These are phyloP conservation scores for Coffea eugenioides DNA, from an alignment of 257 asterid genomes.

Conservation along the genomic window DNA sequence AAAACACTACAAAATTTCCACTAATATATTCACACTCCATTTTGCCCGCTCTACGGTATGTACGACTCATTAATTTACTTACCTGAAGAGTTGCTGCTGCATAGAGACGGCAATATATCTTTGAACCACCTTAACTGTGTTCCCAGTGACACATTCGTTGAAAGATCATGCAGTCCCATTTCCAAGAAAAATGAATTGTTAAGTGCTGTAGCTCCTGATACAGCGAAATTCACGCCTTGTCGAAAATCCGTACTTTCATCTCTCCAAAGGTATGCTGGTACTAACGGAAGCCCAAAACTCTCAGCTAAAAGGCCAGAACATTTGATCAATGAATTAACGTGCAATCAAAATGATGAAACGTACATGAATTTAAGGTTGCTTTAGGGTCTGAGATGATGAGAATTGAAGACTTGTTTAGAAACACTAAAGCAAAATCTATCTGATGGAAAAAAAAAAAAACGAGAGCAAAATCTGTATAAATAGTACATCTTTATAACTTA, in stretches of 20 bases:
- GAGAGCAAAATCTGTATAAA: no score
- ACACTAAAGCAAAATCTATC: no score
- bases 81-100: slow-evolving; percentile 11
- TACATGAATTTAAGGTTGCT: background rate
- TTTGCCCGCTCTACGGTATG: no score
- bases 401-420: no score
- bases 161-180: slow-evolving; percentile 27
- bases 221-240: slow-evolving; percentile 29
- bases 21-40: no score
- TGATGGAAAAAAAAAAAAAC: no score
- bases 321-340: no score
- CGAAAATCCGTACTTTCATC: background rate
- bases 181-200: slow-evolving; percentile 25
- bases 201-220: slow-evolving; percentile 41
- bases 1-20: no score
- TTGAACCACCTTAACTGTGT: slow-evolving; percentile 47
- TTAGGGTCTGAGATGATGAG: no score
- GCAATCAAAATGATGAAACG: no score
- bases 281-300: slow-evolving; percentile 17
- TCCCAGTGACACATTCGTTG: slow-evolving; percentile 34
- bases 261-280: slow-evolving; percentile 17
- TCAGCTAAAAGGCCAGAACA: slow-evolving; percentile 10
- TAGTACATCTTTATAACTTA: no score
- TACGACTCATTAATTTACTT: background rate
- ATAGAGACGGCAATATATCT: slow-evolving; percentile 21